phyloP scores from a whole-genome alignment of 2,329 filamentous ascomycete species.

The Xylariaceae sp. region DNA sequence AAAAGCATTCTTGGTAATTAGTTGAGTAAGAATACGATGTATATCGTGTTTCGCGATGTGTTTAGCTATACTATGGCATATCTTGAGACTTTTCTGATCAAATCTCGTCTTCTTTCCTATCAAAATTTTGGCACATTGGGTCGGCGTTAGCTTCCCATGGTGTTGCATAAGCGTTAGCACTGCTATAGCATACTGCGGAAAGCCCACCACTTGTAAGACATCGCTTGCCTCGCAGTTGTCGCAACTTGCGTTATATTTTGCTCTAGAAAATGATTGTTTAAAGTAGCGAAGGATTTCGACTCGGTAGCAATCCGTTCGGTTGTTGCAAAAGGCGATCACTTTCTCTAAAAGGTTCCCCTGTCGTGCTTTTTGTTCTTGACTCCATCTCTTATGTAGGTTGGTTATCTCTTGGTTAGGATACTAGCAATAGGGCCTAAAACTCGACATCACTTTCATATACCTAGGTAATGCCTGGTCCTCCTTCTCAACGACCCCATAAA shows the following conservation, averaged over 20 bases:
- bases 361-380: slow-evolving; percentile 78
- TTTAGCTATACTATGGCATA: slow-evolving; percentile 73
- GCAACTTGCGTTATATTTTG: slow-evolving; percentile 76
- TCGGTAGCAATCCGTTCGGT: slow-evolving; percentile 84
- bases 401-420: too few relatives aligned
- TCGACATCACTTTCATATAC: too few relatives aligned
- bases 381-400: too few relatives aligned
- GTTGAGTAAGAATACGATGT: slow-evolving; percentile 80
- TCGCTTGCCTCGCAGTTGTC: slow-evolving; percentile 86
- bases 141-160: slow-evolving; percentile 70
- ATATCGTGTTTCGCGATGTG: slow-evolving; percentile 76
- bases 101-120: slow-evolving; percentile 70
- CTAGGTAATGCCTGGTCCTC: too few relatives aligned
- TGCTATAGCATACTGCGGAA: slow-evolving; percentile 74
- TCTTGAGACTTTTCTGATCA: slow-evolving; percentile 54
- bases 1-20: slow-evolving; percentile 77
- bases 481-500: too few relatives aligned
- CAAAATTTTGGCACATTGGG: slow-evolving; percentile 85
- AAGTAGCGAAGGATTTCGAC: slow-evolving; percentile 94
- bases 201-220: slow-evolving; percentile 76
- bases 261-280: slow-evolving; percentile 77
- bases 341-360: slow-evolving; percentile 85
- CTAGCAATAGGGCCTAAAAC: too few relatives aligned
- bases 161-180: slow-evolving; percentile 73
- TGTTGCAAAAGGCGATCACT: slow-evolving; percentile 89